Evolutionary conservation across 805 yeast genomes (phyloP), one percentile per base, ranked within the genome.

Genomic region (Candida golubevii): DNA sequence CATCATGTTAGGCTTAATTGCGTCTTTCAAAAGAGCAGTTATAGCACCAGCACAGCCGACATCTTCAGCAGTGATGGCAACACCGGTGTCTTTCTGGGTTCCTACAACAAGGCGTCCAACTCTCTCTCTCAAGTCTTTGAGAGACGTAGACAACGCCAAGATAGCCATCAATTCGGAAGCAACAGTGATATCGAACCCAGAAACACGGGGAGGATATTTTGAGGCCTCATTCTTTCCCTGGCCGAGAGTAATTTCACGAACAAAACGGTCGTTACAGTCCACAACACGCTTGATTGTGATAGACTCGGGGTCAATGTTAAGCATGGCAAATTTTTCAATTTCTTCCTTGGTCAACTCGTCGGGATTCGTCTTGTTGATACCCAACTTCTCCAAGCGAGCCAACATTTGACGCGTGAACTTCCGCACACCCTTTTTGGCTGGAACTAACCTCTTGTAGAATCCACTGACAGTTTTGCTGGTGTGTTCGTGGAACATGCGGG

Each of bases 111-210:
- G 85, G 46, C 77, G 78, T 46, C 97, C 97, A 41, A 91, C 82
- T 61, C 98, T 79, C 56, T 78, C 78, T 63, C 97, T 79, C 85
- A 91, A 78, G 65, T 91, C 97, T 47, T 77, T 69, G 57, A 91
- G 76, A 28, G 84, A 80, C 42, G 79, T 82, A 8, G 95, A 79
- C 42, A 91, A 74, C 4, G 98, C 97, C 53, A 91, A 74, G 46
- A 91, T 87, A 18, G 98, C 97, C 98, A 91, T 91, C 54, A 89
- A 79, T 71, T 91, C 98, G 29, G 91, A 83, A 8, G 98, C 98
- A 51, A 91, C 98, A 11, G 97, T 85, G 62, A 91, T 90, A 63
- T 91, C 98, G 67, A 91, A 89, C 11, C 98, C 98, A 14, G 97
- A 82, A 50, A 79, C 75, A 61, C 98, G 82, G 23, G 85, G 80